A percentile compares a stretch with the other conserved stretches of the same genome.
Conservation (phyloP, 768 basidiomycete genomes). For the Erythrobasidium yunnanense region DNA sequence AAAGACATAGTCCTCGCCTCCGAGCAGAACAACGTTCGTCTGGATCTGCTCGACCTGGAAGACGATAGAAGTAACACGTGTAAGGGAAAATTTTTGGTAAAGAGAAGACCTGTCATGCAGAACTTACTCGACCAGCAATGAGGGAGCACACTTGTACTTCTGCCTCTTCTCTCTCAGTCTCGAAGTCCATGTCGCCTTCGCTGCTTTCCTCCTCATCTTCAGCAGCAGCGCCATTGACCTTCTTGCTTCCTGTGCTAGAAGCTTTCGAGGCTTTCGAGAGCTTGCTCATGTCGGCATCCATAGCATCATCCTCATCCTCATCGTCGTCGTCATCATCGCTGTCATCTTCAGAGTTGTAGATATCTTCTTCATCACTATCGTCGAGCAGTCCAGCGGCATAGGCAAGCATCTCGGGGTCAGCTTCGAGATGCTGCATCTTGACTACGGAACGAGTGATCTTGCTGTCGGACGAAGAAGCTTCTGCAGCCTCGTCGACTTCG, state of each 20-base stretch:
- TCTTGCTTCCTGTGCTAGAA: not conserved
- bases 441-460: constrained; percentile 37
- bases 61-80: not conserved
- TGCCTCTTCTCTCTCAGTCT: constrained; percentile 36
- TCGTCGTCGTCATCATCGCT: constrained; percentile 34
- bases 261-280: constrained; percentile 6
- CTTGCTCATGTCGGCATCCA: constrained; percentile 19
- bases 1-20: constrained; percentile 26
- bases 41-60: constrained; percentile 27
- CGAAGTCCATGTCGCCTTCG: constrained; percentile 39
- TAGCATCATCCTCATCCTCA: constrained; percentile 30
- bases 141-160: constrained; percentile 32
- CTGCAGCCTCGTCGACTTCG: constrained; percentile 45
- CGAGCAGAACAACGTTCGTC: constrained; percentile 23
- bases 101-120: not conserved
- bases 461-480: constrained; percentile 61
- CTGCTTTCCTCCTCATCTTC: constrained; percentile 42
- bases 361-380: constrained; percentile 32
- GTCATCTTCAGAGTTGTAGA: constrained; percentile 38
- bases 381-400: constrained; percentile 17
- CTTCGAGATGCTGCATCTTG: constrained; percentile 27
- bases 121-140: constrained; percentile 19
- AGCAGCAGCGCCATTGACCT: constrained; percentile 14
- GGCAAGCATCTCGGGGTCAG: constrained; percentile 15
- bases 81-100: not conserved